Evolutionary conservation across 805 yeast species (phyloP), one percentile per base, ranked within the genome.

Genomic region (Nakazawaea ernobii): DNA sequence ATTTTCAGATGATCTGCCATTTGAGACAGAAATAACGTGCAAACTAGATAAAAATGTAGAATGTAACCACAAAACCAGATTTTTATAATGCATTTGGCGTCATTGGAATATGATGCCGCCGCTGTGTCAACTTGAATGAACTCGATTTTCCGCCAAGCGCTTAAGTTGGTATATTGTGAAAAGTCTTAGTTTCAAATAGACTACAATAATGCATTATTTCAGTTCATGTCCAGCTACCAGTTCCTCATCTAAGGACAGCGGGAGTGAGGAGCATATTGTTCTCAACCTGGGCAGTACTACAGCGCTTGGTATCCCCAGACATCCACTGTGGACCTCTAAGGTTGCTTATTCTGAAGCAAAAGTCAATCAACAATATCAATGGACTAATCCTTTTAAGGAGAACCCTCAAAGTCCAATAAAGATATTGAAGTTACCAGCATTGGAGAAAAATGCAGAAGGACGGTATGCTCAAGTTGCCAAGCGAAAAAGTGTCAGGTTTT

Each of bases 181-280:
- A 13, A 33, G 36, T 2, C 17, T 8, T 14, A 13, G 4, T 13
- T 17, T 4, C 17, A 33, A 13, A 13, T 3, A 33, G 9, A 5
- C 14, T 8, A 8, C 8, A 15, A 33, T 39, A 7, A 39, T 39
- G 42, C 24, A 9, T 13, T 11, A 39, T 17, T 38, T 27, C 32
- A 38, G 32, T 17, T 43, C 46, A 3, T 48, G 50, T 35, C 50
- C 50, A 8, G 32, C 43, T 6, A 48, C 47, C 5, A 42, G 46
- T 17, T 48, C 50, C 20, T 48, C 50, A 9, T 48, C 50, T 6
- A 33, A 42, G 13, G 47, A 43, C 35, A 7, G 17, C 15, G 46
- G 36, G 8, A 33, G 32, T 29, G 46, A 48, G 15, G 50, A 48
- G 32, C 30, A 29, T 15, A 35, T 42, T 17, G n/a, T 8, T 8